Evolutionary conservation across 805 yeast genomes (phyloP).

Genomic region (Candida maltosa): DNA sequence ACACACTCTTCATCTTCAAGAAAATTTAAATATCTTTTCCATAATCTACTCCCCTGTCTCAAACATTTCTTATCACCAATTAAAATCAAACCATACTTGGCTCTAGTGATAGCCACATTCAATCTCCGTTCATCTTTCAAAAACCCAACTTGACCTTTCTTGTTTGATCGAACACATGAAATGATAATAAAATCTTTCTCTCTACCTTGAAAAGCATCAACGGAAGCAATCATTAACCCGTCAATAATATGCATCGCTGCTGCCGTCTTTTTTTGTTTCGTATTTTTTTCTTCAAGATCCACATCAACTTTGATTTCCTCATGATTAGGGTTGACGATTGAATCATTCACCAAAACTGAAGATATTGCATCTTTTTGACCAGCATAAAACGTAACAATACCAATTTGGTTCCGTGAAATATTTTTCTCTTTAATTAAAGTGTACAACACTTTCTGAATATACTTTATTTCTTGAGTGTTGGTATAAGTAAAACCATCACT

Average conservation of each 20-base stretch:
- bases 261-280: too few species aligned
- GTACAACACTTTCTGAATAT: constrained; percentile 44
- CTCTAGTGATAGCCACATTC: constrained; percentile 87
- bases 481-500: constrained; percentile 57
- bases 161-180: constrained; percentile 64
- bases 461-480: constrained; percentile 50
- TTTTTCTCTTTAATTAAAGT: constrained; percentile 52
- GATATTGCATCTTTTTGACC: constrained; percentile 70
- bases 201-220: constrained; percentile 60
- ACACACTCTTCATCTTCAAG: too few species aligned
- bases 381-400: constrained; percentile 68
- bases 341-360: constrained; percentile 43
- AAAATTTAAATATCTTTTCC: too few species aligned
- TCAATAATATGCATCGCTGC: constrained; percentile 46
- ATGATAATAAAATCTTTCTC: constrained; percentile 50
- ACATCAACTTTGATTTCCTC: constrained; percentile 46
- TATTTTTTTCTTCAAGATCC: constrained; percentile 59
- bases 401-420: constrained; percentile 48
- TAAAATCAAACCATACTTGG: constrained; percentile 68
- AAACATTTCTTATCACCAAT: constrained; percentile 37
- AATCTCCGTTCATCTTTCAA: constrained; percentile 79
- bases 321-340: constrained; percentile 51
- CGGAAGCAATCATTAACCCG: constrained; percentile 51
- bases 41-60: constrained; percentile 44
- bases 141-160: constrained; percentile 71